These are phyloP conservation scores for Penium margaritaceum DNA, from an alignment of 139 green algal genomes.

Conservation along the genomic window DNA sequence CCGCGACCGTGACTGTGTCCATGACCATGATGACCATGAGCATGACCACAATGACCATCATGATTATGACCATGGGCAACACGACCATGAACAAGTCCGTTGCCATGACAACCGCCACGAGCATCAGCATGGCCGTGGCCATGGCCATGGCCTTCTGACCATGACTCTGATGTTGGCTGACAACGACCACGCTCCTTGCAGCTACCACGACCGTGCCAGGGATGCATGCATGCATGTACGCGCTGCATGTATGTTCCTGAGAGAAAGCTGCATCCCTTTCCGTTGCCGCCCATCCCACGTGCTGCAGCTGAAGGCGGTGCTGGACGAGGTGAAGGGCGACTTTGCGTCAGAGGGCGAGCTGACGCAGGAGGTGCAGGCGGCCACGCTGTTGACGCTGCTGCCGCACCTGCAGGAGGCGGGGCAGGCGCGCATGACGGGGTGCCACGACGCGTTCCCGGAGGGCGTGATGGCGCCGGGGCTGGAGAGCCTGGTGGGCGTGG, in stretches of 20 bases:
- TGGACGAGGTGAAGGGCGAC: not conserved
- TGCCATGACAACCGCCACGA: too few relatives aligned
- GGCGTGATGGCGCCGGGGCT: conserved; percentile 12
- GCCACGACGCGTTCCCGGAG: conserved; percentile 30
- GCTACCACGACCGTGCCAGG: too few relatives aligned
- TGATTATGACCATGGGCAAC: too few relatives aligned
- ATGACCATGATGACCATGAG: too few relatives aligned
- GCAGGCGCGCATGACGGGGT: conserved; percentile 18
- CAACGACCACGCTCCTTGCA: not conserved
- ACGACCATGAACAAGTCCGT: too few relatives aligned
- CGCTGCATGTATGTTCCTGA: not conserved
- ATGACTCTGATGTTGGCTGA: not conserved
- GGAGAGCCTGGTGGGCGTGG: conserved; percentile 16
- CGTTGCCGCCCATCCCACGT: not conserved
- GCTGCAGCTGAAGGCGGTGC: not conserved
- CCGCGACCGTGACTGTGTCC: too few relatives aligned
- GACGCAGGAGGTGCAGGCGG: not conserved
- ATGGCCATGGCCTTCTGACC: too few relatives aligned
- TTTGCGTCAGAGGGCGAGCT: not conserved
- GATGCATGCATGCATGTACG: not conserved
- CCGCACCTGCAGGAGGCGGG: conserved; percentile 6
- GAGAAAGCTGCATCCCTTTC: not conserved
- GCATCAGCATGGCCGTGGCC: too few relatives aligned
- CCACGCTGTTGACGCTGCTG: not conserved
- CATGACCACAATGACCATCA: too few relatives aligned